Evolutionary conservation across 176 grass and related monocot genomes (phyloP), one percentile per base, ranked within the genome.

Genomic region (Musa itinerans): DNA sequence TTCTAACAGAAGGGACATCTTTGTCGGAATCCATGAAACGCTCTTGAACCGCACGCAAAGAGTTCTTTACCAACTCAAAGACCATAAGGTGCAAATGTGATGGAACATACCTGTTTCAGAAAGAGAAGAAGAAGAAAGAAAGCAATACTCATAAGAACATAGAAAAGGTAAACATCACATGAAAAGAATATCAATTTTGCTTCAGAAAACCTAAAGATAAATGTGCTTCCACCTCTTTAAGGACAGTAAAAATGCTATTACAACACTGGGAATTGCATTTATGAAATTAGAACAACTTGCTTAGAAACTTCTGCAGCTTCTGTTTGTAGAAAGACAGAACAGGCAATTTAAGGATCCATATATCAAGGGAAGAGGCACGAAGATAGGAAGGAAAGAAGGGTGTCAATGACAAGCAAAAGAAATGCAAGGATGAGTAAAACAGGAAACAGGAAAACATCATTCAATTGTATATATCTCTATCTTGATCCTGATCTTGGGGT

Each of bases 51-150:
- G 94, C 94, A 50, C 94, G 83, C 53, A 98, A 72, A 73, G 94
- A 98, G 75, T 98, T 98, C 84, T 98, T 98, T 51, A 98, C 80
- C 78, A 98, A 70, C 71, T 98, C 94, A 29, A 98, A 93, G 77
- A 98, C 77, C 94, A 98, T 98, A 59, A 98, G 85, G 74, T 93
- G 94, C 79, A 98, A 86, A 87, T 98, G 94, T 24, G 84, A 74
- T 59, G 84, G 75, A 53, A 98, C 94, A 77, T 98, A 97, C 57
- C 94, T 97, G 73, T 24, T 73, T 34, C 50, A 74, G 23, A 84
- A 61, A 56, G 27, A 70, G 10, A 21, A 16, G 26, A 14, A 56
- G 13, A 22, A 72, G 34, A 34, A 14, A 68, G 27, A 68, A 1
- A 29, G 8, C 50, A 1, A 63, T 23, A 65, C 23, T 25, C 2